Percentiles rank a stretch among this genome's conserved stretches.
phyloP scores from a whole-genome alignment of 768 basidiomycete genomes.

The Suillus weaverae region DNA sequence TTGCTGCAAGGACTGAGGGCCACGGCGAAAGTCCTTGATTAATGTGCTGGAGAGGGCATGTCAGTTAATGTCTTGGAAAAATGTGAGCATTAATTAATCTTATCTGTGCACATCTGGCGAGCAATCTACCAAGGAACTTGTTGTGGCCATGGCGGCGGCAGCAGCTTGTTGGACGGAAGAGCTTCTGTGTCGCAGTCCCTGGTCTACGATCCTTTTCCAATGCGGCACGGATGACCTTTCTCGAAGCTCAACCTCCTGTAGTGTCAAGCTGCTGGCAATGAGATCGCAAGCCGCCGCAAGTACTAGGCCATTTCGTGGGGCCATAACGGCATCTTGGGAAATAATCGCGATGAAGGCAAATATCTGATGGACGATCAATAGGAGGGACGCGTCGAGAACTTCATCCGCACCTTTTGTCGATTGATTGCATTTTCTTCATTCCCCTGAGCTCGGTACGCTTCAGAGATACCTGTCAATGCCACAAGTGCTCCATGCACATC shows the following conservation, averaged over 20 bases:
- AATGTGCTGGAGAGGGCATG: slow-evolving; percentile 45
- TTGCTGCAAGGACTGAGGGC: slow-evolving; percentile 61
- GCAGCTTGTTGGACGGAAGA: slow-evolving; percentile 72
- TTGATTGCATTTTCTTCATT: slow-evolving; percentile 34
- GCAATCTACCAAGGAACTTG: slow-evolving; percentile 71
- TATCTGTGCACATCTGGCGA: slow-evolving; percentile 69
- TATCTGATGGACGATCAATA: slow-evolving; percentile 45
- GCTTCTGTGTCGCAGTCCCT: slow-evolving; percentile 68
- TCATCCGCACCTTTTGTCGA: slow-evolving; percentile 44
- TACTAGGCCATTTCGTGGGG: slow-evolving; percentile 69
- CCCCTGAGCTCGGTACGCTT: slow-evolving; percentile 45
- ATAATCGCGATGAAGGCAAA: slow-evolving; percentile 59
- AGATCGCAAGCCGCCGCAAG: slow-evolving; percentile 71
- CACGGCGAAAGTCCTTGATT: slow-evolving; percentile 58
- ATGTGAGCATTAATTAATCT: slow-evolving; percentile 38
- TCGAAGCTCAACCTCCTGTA: slow-evolving; percentile 46
- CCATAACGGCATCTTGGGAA: slow-evolving; percentile 58
- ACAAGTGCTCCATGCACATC: slow-evolving; percentile 85
- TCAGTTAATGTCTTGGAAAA: slow-evolving; percentile 16
- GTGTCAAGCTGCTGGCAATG: slow-evolving; percentile 65
- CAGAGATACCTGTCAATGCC: slow-evolving; percentile 70
- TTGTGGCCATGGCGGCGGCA: slow-evolving; percentile 63
- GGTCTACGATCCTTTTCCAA: slow-evolving; percentile 72
- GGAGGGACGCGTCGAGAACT: not conserved
- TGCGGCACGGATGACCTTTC: slow-evolving; percentile 46